Evolutionary conservation across 2,329 filamentous ascomycete genomes (phyloP).

Genomic region (Exserohilum rostratum): DNA sequence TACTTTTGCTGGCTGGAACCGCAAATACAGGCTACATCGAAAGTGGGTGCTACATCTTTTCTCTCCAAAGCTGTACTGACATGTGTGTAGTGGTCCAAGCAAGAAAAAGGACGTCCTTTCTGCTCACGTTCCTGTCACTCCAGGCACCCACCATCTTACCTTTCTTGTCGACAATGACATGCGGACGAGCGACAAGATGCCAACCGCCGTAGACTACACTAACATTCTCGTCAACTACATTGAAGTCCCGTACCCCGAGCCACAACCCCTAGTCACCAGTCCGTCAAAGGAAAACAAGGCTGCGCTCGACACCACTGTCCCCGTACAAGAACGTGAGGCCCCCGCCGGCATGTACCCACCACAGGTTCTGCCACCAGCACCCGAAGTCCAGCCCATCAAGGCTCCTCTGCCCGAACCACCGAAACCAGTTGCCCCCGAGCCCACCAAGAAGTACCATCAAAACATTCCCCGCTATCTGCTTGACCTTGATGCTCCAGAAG

Average conservation of each 20-base stretch:
- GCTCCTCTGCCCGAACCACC: conserved; percentile 33
- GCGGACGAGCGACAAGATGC: conserved; percentile 83
- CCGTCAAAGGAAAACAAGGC: conserved; percentile 26
- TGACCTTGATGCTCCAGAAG: conserved; percentile 85
- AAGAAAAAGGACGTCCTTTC: conserved; percentile 67
- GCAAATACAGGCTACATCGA: conserved; percentile 84
- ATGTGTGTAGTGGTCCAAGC: conserved; percentile 47
- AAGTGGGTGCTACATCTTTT: conserved; percentile 65
- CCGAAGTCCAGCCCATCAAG: conserved; percentile 34
- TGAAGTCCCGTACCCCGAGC: conserved; percentile 82
- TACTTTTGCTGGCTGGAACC: conserved; percentile 96
- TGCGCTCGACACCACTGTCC: conserved; percentile 24
- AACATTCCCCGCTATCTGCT: conserved; percentile 83
- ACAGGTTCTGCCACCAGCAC: conserved; percentile 53
- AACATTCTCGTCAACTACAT: conserved; percentile 99
- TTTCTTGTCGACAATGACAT: conserved; percentile 95
- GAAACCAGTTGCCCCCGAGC: conserved; percentile 34
- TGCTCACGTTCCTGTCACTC: conserved; percentile 80
- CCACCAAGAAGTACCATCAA: conserved; percentile 66
- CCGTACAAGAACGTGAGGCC: conserved; percentile 36
- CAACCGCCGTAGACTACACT: conserved; percentile 95
- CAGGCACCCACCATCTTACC: conserved; percentile 94
- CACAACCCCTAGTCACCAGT: conserved; percentile 46
- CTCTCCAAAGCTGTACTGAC: conserved; percentile 30
- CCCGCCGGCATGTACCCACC: conserved; percentile 38